These are phyloP conservation scores for Cutaneotrichosporon spelunceum DNA, from an alignment of 1,284 basidiomycete genomes.

Conservation along the genomic window DNA sequence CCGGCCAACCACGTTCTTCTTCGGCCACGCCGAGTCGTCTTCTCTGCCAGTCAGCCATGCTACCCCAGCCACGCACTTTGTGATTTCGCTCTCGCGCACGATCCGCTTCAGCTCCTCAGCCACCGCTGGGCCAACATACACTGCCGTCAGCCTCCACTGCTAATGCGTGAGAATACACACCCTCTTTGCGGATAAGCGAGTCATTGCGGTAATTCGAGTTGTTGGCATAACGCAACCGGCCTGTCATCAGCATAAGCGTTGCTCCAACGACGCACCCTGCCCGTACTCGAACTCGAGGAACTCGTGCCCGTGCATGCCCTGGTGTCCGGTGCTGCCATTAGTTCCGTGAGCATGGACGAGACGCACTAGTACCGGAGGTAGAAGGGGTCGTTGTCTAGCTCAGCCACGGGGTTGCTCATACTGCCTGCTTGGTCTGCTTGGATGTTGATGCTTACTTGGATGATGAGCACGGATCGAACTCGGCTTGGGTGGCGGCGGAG, in stretches of 20 bases:
- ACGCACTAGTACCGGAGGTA: constrained; percentile 65
- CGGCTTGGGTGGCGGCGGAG: constrained; percentile 10
- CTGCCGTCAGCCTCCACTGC: constrained; percentile 53
- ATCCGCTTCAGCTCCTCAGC: constrained; percentile 92
- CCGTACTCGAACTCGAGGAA: constrained; percentile 99
- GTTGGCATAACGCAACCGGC: constrained; percentile 94
- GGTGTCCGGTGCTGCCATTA: constrained; percentile 75
- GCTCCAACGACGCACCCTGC: constrained; percentile 57
- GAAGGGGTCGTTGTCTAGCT: constrained; percentile 63
- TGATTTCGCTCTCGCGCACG: constrained; percentile 91
- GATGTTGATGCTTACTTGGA: constrained; percentile 1
- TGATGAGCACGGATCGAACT: background rate
- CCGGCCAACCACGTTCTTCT: constrained; percentile 96
- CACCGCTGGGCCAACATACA: constrained; percentile 89
- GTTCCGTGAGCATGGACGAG: constrained; percentile 5
- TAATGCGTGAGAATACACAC: constrained; percentile 58
- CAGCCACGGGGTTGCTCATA: constrained; percentile 18
- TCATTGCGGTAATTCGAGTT: constrained; percentile 99
- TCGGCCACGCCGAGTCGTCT: constrained; percentile 96
- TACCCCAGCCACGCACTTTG: constrained; percentile 62
- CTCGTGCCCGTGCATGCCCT: constrained; percentile 93
- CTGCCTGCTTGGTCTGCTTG: background rate
- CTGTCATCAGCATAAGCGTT: constrained; percentile 28
- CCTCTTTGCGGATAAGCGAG: constrained; percentile 95
- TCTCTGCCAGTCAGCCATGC: constrained; percentile 63